Evolutionary conservation across 768 basidiomycete genomes (phyloP).

Genomic region (Lactarius sanguifluus): DNA sequence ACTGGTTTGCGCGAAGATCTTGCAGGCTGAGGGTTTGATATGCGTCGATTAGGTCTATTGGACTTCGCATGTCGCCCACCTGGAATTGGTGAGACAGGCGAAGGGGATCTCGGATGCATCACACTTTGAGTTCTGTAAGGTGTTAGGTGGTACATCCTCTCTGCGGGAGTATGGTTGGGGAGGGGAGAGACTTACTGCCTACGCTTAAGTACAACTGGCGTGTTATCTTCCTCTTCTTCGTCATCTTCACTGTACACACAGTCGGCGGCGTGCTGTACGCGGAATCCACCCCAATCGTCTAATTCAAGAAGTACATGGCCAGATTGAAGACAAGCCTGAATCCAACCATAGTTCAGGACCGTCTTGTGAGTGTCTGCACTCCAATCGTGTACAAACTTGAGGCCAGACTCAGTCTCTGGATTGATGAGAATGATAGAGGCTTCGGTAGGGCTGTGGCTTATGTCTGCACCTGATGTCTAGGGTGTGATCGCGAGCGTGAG

Average conservation of each 20-base stretch:
- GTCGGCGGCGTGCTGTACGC: slow-evolving; percentile 28
- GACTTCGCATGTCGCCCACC: slow-evolving; percentile 1
- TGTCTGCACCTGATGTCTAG: slow-evolving; percentile 56
- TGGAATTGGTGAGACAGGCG: background rate
- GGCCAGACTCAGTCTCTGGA: slow-evolving; percentile 49
- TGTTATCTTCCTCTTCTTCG: slow-evolving; percentile 10
- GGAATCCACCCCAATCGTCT: slow-evolving; percentile 53
- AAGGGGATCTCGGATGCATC: slow-evolving; percentile 6
- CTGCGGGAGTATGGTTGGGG: background rate
- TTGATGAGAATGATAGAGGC: slow-evolving; percentile 64
- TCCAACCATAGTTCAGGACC: slow-evolving; percentile 58
- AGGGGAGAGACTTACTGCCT: slow-evolving; percentile 1
- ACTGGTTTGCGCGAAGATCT: background rate
- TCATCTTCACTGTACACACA: slow-evolving; percentile 25
- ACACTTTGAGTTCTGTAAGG: background rate
- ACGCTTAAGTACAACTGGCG: background rate
- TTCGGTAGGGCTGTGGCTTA: slow-evolving; percentile 50
- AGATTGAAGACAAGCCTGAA: slow-evolving; percentile 43
- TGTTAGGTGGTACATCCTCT: background rate
- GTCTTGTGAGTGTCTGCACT: slow-evolving; percentile 47
- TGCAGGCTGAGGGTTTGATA: background rate
- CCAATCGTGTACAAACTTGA: slow-evolving; percentile 60
- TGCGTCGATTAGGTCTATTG: background rate
- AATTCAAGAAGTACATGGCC: slow-evolving; percentile 46
- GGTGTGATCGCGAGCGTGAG: background rate